phyloP scores from a whole-genome alignment of 495 filamentous ascomycete species.

The Copromyces sp. region DNA sequence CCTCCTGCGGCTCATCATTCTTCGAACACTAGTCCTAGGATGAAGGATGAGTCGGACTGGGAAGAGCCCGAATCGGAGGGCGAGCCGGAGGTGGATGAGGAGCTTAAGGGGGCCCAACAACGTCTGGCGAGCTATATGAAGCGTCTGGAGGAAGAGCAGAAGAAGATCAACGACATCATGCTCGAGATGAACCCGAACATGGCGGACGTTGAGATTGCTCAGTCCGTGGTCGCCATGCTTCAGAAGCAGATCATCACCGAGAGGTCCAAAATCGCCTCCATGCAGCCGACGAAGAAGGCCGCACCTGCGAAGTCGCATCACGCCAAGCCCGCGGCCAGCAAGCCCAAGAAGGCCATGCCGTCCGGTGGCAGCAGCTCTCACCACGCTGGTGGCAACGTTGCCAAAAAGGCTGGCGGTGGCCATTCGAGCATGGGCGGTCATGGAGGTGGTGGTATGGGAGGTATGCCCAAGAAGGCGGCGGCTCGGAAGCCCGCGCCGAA shows the following conservation, averaged over 20 bases:
- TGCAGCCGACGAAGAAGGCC: slow-evolving; percentile 26
- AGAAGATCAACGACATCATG: slow-evolving; percentile 57
- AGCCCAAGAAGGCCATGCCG: slow-evolving; percentile 28
- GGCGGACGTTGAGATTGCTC: slow-evolving; percentile 45
- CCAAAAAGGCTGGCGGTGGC: slow-evolving; percentile 23
- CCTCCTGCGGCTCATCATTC: slow-evolving; percentile 30
- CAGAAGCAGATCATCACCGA: slow-evolving; percentile 40
- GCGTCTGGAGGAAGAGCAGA: slow-evolving; percentile 43
- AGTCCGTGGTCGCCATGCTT: slow-evolving; percentile 36
- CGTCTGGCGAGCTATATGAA: slow-evolving; percentile 15
- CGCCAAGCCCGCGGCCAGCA: slow-evolving; percentile 25
- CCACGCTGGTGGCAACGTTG: slow-evolving; percentile 9
- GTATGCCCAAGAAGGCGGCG: slow-evolving; percentile 34
- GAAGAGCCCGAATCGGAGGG: slow-evolving; percentile 31
- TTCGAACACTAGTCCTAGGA: slow-evolving; percentile 18
- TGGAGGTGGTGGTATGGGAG: slow-evolving; percentile 21
- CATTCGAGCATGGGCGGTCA: background rate
- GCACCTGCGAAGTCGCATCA: slow-evolving; percentile 18
- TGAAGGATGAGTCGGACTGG: slow-evolving; percentile 53
- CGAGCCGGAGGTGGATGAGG: slow-evolving; percentile 22
- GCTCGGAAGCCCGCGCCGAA: slow-evolving; percentile 38
- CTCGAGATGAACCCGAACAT: slow-evolving; percentile 60
- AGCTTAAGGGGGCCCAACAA: slow-evolving; percentile 9
- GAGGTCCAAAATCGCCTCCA: slow-evolving; percentile 31
- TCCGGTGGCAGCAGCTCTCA: slow-evolving; percentile 8